These are phyloP conservation scores for Euphrasia confusa DNA, from an alignment of 257 asterid genomes.

Conservation along the genomic window DNA sequence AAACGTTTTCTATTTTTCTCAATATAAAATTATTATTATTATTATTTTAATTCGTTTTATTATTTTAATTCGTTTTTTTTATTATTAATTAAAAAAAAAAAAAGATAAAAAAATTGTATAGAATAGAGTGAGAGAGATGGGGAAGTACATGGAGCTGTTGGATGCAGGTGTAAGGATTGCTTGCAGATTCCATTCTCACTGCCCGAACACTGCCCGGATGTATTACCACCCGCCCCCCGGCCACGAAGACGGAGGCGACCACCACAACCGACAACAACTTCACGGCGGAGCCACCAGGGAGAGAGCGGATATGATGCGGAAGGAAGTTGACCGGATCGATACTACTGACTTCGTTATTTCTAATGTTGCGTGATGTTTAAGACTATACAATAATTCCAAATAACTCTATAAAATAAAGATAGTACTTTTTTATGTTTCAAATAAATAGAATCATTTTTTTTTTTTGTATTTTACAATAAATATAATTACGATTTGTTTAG, in stretches of 20 bases:
- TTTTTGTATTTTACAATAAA: too few relatives aligned
- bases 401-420: too few relatives aligned
- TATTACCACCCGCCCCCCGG: conserved; percentile 53
- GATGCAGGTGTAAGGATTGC: conserved; percentile 41
- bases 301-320: conserved; percentile 13
- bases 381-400: too few relatives aligned
- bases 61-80: too few relatives aligned
- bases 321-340: conserved; percentile 30
- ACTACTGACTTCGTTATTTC: conserved; percentile 55
- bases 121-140: conserved; percentile 25
- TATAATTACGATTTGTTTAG: too few relatives aligned
- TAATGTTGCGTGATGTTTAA: conserved; percentile 27
- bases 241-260: conserved; percentile 19
- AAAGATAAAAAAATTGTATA: too few relatives aligned
- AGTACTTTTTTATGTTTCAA: too few relatives aligned
- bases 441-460: too few relatives aligned
- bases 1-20: not conserved
- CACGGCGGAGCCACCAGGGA: conserved; percentile 16
- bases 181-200: conserved; percentile 47
- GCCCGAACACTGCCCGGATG: conserved; percentile 32
- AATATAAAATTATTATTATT: not conserved
- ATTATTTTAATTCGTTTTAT: not conserved
- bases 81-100: too few relatives aligned
- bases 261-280: conserved; percentile 5
- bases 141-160: conserved; percentile 40